phyloP scores from a whole-genome alignment of 495 filamentous ascomycete genomes.

The Podospora conica region DNA sequence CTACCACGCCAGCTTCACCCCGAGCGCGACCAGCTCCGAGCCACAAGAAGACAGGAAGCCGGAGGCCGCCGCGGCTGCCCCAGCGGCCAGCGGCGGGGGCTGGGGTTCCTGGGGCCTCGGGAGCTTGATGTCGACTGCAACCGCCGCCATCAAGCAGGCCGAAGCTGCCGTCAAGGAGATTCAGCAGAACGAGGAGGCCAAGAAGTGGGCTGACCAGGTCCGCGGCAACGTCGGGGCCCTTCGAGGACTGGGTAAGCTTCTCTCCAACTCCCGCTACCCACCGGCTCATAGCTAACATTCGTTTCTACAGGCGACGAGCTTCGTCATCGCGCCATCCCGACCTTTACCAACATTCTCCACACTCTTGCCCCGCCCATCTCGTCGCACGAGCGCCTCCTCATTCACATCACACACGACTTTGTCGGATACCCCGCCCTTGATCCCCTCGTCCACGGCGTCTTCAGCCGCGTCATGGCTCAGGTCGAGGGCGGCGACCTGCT shows the following conservation, averaged over 20 bases:
- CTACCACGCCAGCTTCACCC: conserved; percentile 54
- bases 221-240: conserved; percentile 84
- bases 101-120: conserved; percentile 68
- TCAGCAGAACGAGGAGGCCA: conserved; percentile 91
- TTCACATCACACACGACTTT: conserved; percentile 95
- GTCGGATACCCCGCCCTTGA: conserved; percentile 91
- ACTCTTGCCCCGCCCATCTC: conserved; percentile 95
- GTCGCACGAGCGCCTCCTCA: conserved; percentile 93
- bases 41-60: conserved; percentile 49
- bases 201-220: conserved; percentile 92
- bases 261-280: background rate
- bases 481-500: conserved; percentile 97
- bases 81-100: conserved; percentile 52
- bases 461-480: conserved; percentile 95
- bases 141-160: conserved; percentile 87
- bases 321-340: conserved; percentile 81
- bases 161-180: conserved; percentile 92
- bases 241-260: conserved; percentile 65
- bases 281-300: conserved; percentile 12
- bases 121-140: conserved; percentile 64
- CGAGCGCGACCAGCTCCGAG: conserved; percentile 46
- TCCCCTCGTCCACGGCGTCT: conserved; percentile 85
- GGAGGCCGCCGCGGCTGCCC: conserved; percentile 12
- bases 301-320: conserved; percentile 70
- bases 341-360: conserved; percentile 89